phyloP scores from a whole-genome alignment of 169 alveolate genomes.

The Eimeria tenella region DNA sequence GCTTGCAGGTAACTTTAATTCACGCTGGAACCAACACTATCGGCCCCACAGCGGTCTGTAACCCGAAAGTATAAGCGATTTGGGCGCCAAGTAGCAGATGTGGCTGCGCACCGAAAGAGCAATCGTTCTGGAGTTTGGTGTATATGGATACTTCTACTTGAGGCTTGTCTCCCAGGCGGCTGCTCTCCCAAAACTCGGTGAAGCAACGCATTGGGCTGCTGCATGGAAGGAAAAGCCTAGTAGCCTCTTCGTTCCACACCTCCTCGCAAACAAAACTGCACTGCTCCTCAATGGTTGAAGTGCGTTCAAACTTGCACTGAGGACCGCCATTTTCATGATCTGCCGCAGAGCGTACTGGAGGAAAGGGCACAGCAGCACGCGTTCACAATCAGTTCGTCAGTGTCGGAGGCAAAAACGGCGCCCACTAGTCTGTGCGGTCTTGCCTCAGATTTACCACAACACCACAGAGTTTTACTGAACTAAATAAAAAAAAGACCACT shows the following conservation, averaged over 20 bases:
- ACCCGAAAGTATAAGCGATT: neutral
- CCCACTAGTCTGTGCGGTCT: neutral
- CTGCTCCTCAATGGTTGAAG: constrained; percentile 4
- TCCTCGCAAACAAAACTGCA: constrained; percentile 68
- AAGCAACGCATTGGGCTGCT: constrained; percentile 35
- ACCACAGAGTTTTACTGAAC: too few species aligned
- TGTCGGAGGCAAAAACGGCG: neutral
- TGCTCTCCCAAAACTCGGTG: constrained; percentile 21
- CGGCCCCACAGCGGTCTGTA: neutral
- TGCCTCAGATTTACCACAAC: too few species aligned
- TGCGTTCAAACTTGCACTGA: neutral
- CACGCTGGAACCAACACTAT: too few species aligned
- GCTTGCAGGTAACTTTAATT: too few species aligned
- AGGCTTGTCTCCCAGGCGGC: neutral
- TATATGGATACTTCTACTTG: neutral
- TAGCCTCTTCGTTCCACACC: neutral
- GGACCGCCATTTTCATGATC: constrained; percentile 58
- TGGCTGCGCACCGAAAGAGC: constrained; percentile 57
- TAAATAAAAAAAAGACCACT: too few species aligned
- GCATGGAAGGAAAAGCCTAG: neutral
- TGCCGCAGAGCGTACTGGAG: constrained; percentile 39
- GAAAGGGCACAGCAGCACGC: neutral
- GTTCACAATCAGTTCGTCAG: neutral
- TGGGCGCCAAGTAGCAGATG: neutral
- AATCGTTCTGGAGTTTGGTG: neutral